Conservation (phyloP, 108 stramenopile genomes). For the Skeletonema marinoi region DNA sequence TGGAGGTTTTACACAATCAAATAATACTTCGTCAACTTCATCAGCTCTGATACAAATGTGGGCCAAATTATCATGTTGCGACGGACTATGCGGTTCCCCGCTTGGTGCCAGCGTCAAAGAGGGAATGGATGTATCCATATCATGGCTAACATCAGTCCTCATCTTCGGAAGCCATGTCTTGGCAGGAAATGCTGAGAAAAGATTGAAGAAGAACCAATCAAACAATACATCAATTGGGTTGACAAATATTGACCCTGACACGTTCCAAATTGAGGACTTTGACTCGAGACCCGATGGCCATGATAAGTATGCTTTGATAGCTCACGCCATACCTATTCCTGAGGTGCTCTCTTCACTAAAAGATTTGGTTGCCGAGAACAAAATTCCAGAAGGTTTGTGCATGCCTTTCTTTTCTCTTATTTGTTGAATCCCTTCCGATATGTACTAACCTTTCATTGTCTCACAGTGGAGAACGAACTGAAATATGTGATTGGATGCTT, state of each 20-base stretch:
- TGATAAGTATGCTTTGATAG: slow-evolving; percentile 53
- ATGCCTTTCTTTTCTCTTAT: neutral
- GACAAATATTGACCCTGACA: slow-evolving; percentile 3
- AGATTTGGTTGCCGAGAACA: slow-evolving; percentile 37
- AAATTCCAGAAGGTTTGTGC: slow-evolving; percentile 36
- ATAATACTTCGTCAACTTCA: slow-evolving; percentile 1
- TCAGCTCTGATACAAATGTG: slow-evolving; percentile 54
- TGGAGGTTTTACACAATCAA: neutral
- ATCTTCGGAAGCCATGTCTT: slow-evolving; percentile 73
- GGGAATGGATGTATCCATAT: slow-evolving; percentile 76
- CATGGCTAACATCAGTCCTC: slow-evolving; percentile 69
- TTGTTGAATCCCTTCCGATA: neutral
- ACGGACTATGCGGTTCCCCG: slow-evolving; percentile 76
- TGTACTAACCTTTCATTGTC: neutral
- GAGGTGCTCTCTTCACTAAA: slow-evolving; percentile 66
- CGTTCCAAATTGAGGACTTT: slow-evolving; percentile 59
- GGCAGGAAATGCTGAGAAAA: slow-evolving; percentile 59
- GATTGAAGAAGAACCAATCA: slow-evolving; percentile 14
- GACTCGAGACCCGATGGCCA: slow-evolving; percentile 67
- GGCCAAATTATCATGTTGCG: slow-evolving; percentile 74
- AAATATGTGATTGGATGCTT: slow-evolving; percentile 67
- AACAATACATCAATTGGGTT: neutral
- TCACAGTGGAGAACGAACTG: slow-evolving; percentile 66
- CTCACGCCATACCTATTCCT: slow-evolving; percentile 79
- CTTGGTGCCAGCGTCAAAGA: slow-evolving; percentile 75